A percentile compares a stretch with the other conserved stretches of the same genome.
phyloP scores from a whole-genome alignment of 441 rosid species.

The Erodium texanum region DNA sequence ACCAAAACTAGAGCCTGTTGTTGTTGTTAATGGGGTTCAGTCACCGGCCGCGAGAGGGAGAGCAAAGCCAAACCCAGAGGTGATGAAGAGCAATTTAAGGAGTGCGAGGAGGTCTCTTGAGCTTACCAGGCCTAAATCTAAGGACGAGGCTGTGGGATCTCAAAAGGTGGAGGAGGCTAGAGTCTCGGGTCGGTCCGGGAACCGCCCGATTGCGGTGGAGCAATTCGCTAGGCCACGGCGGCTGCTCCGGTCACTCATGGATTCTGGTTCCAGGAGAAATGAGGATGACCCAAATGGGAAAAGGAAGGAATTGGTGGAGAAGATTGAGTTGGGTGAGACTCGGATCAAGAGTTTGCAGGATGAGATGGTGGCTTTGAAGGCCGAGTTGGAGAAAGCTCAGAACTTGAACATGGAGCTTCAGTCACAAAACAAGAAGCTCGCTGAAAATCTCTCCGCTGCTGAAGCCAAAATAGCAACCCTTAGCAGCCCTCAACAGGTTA shows the following conservation, averaged over 20 bases:
- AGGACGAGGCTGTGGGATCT: slow-evolving; percentile 35
- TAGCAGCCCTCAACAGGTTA: slow-evolving; percentile 33
- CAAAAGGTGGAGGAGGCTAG: slow-evolving; percentile 29
- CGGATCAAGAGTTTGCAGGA: slow-evolving; percentile 52
- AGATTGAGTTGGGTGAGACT: slow-evolving; percentile 36
- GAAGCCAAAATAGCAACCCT: slow-evolving; percentile 46
- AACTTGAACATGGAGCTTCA: slow-evolving; percentile 43
- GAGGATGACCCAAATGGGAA: slow-evolving; percentile 20
- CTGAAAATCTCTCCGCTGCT: slow-evolving; percentile 55
- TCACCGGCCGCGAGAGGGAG: slow-evolving; percentile 21
- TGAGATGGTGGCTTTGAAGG: slow-evolving; percentile 42
- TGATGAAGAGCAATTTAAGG: slow-evolving; percentile 26
- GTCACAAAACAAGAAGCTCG: slow-evolving; percentile 45
- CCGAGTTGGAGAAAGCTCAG: slow-evolving; percentile 50
- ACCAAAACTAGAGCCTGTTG: slow-evolving; percentile 19
- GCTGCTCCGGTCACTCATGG: slow-evolving; percentile 16
- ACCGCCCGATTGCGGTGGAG: slow-evolving; percentile 32
- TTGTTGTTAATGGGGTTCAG: background rate
- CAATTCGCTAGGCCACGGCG: slow-evolving; percentile 51
- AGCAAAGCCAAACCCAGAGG: slow-evolving; percentile 37
- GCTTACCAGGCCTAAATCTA: slow-evolving; percentile 37
- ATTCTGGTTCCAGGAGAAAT: slow-evolving; percentile 20
- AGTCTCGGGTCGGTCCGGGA: slow-evolving; percentile 26
- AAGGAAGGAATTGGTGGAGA: slow-evolving; percentile 42
- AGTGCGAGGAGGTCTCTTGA: slow-evolving; percentile 31